Percentiles rank a stretch among this genome's conserved stretches.
Conservation (phyloP, 352 stramenopile genomes). For the Phytophthora pistaciae region DNA sequence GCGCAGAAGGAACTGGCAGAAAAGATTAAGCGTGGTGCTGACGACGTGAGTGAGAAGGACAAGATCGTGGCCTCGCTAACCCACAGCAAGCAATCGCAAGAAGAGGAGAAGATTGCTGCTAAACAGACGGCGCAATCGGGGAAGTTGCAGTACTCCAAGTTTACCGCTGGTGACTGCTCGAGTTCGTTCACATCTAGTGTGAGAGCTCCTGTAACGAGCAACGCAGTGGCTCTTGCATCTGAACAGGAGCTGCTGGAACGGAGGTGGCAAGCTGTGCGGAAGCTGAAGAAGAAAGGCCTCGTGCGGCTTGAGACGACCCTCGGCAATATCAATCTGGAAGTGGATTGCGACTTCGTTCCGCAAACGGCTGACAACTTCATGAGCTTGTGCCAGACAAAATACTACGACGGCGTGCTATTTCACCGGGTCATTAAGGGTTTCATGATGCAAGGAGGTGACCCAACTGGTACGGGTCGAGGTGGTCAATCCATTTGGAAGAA, state of each 20-base stretch:
- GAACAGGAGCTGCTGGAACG: conserved; percentile 70
- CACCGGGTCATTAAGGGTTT: conserved; percentile 98
- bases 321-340: conserved; percentile 95
- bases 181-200: conserved; percentile 97
- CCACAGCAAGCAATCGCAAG: conserved; percentile 47
- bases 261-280: conserved; percentile 89
- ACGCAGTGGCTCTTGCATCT: conserved; percentile 56
- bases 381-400: conserved; percentile 90
- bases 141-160: conserved; percentile 76
- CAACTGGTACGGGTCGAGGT: conserved; percentile 95
- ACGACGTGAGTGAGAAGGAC: conserved; percentile 76
- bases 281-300: conserved; percentile 97
- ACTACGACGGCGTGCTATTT: conserved; percentile 96
- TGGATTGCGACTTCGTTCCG: conserved; percentile 98
- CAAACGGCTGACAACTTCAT: conserved; percentile 98
- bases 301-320: conserved; percentile 95
- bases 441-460: conserved; percentile 96
- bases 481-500: conserved; percentile 95
- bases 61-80: conserved; percentile 81
- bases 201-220: conserved; percentile 80
- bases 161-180: conserved; percentile 92
- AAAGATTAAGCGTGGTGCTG: conserved; percentile 65
- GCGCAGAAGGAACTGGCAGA: conserved; percentile 75
- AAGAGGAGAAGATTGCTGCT: conserved; percentile 15
- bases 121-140: conserved; percentile 21